Percentiles rank a stretch among this genome's conserved stretches.
phyloP scores from a whole-genome alignment of 306 rosid species.

The Malus orientalis region DNA sequence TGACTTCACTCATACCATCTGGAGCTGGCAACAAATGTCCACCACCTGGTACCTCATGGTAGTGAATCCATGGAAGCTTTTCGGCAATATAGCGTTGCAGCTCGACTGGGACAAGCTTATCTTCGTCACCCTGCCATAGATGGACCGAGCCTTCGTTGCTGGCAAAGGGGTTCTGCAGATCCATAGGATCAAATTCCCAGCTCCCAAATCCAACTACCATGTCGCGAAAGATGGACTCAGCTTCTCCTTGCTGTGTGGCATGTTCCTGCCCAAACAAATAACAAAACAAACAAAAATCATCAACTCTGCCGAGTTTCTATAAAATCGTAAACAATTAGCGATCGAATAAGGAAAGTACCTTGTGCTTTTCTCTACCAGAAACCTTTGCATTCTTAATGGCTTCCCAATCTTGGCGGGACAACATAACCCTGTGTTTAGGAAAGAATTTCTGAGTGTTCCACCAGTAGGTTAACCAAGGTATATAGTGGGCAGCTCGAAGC shows the following conservation, averaged over 20 bases:
- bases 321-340: neutral
- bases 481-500: constrained; percentile 37
- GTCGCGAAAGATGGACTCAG: constrained; percentile 49
- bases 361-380: neutral
- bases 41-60: constrained; percentile 56
- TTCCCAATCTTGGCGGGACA: constrained; percentile 35
- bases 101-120: constrained; percentile 26
- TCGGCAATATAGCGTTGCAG: constrained; percentile 37
- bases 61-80: constrained; percentile 60
- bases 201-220: constrained; percentile 39
- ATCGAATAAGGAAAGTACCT: constrained; percentile 14
- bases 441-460: constrained; percentile 52
- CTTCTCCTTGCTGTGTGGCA: constrained; percentile 42
- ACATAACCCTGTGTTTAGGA: constrained; percentile 32
- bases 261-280: constrained; percentile 14
- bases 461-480: constrained; percentile 45
- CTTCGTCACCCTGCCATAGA: constrained; percentile 68
- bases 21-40: constrained; percentile 44
- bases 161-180: constrained; percentile 43
- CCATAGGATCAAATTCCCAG: constrained; percentile 55
- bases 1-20: constrained; percentile 20
- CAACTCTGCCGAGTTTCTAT: neutral
- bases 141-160: constrained; percentile 40
- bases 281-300: neutral
- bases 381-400: neutral